phyloP scores from a whole-genome alignment of 169 alveolate species.

The Plasmodium knowlesi region DNA sequence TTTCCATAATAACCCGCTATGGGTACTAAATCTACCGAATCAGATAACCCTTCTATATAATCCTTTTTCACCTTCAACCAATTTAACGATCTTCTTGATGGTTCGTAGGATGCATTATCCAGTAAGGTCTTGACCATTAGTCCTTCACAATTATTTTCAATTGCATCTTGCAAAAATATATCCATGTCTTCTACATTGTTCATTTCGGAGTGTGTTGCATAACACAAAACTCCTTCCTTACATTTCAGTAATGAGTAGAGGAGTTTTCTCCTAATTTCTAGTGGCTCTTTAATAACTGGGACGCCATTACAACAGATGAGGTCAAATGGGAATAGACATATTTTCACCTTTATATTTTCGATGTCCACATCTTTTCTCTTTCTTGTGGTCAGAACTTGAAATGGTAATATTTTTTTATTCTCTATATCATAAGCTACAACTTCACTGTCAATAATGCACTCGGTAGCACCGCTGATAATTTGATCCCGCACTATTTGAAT shows the following conservation, averaged over 20 bases:
- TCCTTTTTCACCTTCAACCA: slow-evolving; percentile 99
- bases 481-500: slow-evolving; percentile 79
- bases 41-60: slow-evolving; percentile 96
- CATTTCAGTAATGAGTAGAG: slow-evolving; percentile 75
- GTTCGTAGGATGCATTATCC: slow-evolving; percentile 97
- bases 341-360: slow-evolving; percentile 91
- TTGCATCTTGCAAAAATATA: slow-evolving; percentile 87
- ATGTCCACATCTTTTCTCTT: slow-evolving; percentile 94
- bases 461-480: slow-evolving; percentile 77
- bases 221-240: slow-evolving; percentile 76
- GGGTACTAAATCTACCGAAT: slow-evolving; percentile 98
- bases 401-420: slow-evolving; percentile 94
- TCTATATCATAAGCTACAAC: slow-evolving; percentile 96
- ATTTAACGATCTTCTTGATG: slow-evolving; percentile 97
- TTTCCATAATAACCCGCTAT: slow-evolving; percentile 97
- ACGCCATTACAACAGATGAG: slow-evolving; percentile 91
- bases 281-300: slow-evolving; percentile 82
- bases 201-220: slow-evolving; percentile 86
- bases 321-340: slow-evolving; percentile 95
- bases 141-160: slow-evolving; percentile 96
- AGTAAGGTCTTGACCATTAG: slow-evolving; percentile 97
- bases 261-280: slow-evolving; percentile 78
- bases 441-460: slow-evolving; percentile 96
- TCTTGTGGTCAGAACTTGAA: slow-evolving; percentile 94
- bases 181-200: slow-evolving; percentile 86